Percentiles rank a stretch among this genome's conserved stretches.
These are phyloP conservation scores for Aureobasidium zeae DNA, from an alignment of 2,329 filamentous ascomycete genomes.

Conservation along the genomic window DNA sequence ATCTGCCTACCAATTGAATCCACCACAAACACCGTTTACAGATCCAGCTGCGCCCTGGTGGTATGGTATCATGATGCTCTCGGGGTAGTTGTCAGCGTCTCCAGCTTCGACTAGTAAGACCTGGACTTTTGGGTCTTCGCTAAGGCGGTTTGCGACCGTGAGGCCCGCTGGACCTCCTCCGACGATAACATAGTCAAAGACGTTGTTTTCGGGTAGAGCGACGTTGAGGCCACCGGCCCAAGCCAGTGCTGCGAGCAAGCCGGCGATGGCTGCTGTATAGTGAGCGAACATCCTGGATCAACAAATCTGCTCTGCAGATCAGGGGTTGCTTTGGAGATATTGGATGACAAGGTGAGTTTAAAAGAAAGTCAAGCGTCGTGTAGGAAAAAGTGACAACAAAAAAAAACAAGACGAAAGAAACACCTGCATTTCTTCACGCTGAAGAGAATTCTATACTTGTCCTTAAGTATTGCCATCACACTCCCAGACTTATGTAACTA, in stretches of 20 bases:
- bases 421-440: neutral
- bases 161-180: conserved; percentile 25
- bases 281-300: conserved; percentile 1
- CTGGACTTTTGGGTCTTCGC: conserved; percentile 23
- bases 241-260: conserved; percentile 8
- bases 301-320: no score
- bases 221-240: conserved; percentile 17
- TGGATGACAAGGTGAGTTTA: neutral
- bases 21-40: conserved; percentile 16
- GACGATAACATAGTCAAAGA: conserved; percentile 24
- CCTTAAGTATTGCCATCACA: conserved; percentile 4
- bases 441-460: neutral
- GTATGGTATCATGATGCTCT: conserved; percentile 18
- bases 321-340: neutral
- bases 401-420: neutral
- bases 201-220: conserved; percentile 14
- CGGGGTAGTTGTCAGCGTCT: conserved; percentile 20
- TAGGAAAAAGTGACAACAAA: neutral
- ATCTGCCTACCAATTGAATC: conserved; percentile 18
- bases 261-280: neutral
- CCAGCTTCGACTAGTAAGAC: conserved; percentile 28
- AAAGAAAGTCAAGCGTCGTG: neutral
- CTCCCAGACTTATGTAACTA: neutral
- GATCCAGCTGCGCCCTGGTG: conserved; percentile 17
- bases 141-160: conserved; percentile 25